Base-by-base conservation (phyloP, 768 basidiomycete species). In the Tulasnella sp. region DNA sequence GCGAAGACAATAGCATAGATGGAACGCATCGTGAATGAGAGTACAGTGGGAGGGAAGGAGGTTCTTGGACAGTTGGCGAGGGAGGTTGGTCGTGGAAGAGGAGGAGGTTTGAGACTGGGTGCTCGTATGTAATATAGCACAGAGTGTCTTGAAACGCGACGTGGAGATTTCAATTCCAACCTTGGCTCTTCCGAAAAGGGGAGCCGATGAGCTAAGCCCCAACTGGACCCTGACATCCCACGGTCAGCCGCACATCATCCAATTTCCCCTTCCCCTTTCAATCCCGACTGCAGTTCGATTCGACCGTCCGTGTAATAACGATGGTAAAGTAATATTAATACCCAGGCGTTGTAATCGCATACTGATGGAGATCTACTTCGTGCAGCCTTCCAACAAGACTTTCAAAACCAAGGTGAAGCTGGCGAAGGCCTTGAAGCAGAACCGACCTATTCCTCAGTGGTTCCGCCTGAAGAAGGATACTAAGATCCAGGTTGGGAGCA, bases 401-500 rank as follows among this genome's bases (percentile, higher is more conserved):
- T 98, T 98, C 92, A 91, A 94, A 86, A 96, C 94, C 87, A 99
- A 99, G 90, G 93, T 93, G 86, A 97, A 92, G 86, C 94, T 99
- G 84, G 96, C 97, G 86, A 99, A 99, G 91, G 96, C 96, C 82
- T 87, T 89, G 81, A 93, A 96, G 85, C 96, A 98, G 91, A 99
- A 99, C 90, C 92, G 97, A 94, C 98, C 97, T 82, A 98, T 99
- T 82, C 98, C 97, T 83, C 97, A 98, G 86, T 99, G 97, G 97
- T 98, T 98, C 92, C 96, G 96, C 83, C 89, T 97, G 82, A 98
- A 98, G 91, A 91, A 94, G 84, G 97, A 96, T 86, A 94, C 93
- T 82, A 97, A 98, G 90, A 97, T 95, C 84, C 94, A 96, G 88
- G 94, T 94, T 16, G 1, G 46, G 16, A 84, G 84, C 85, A 81